phyloP scores from a whole-genome alignment of 805 yeast genomes.

The Torulaspora microellipsoides region DNA sequence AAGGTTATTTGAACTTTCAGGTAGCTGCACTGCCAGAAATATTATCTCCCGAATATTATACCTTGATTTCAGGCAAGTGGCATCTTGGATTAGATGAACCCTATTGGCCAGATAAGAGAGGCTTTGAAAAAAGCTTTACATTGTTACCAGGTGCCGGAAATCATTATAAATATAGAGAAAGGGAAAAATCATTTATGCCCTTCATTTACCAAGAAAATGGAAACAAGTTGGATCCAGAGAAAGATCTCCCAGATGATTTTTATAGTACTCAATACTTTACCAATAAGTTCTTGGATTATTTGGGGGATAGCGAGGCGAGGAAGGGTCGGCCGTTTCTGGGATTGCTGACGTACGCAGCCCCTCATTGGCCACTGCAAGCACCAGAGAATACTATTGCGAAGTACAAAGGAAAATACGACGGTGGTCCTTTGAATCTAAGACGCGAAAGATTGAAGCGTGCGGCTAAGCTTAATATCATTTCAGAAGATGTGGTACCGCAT shows the following conservation, averaged over 20 bases:
- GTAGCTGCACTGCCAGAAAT: no score
- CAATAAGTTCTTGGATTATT: conserved; percentile 39
- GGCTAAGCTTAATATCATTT: conserved; percentile 43
- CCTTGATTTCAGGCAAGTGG: no score
- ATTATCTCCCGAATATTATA: no score
- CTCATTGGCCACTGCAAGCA: conserved; percentile 66
- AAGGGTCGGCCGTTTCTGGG: conserved; percentile 51
- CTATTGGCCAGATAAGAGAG: no score
- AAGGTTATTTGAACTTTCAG: no score
- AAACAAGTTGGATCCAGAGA: conserved; percentile 12
- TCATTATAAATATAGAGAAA: no score
- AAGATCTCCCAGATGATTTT: conserved; percentile 43
- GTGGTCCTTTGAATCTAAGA: conserved; percentile 46
- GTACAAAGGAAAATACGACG: conserved; percentile 44
- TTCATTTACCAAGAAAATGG: no score
- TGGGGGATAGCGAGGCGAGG: conserved; percentile 30
- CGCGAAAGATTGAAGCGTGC: conserved; percentile 39
- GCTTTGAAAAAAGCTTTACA: no score
- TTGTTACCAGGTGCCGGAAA: no score
- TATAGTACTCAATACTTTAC: conserved; percentile 45
- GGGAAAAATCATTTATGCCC: no score
- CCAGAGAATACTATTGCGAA: conserved; percentile 45
- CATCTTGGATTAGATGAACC: no score
- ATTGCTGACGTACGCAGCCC: conserved; percentile 54
- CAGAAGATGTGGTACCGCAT: conserved; percentile 43